phyloP scores from a whole-genome alignment of 345 rosid genomes.

The Geranium brycei region DNA sequence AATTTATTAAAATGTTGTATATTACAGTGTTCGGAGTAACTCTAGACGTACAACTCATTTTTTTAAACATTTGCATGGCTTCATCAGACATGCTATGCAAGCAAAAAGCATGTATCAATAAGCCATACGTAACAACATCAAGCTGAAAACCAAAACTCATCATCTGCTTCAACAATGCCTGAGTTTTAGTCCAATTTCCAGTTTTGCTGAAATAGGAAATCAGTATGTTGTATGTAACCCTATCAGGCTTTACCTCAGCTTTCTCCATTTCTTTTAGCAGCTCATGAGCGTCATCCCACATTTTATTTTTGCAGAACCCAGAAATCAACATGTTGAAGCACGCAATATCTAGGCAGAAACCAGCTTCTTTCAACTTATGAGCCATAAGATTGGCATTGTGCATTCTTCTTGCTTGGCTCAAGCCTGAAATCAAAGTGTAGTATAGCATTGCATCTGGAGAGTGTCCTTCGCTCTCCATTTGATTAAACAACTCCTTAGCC shows the following conservation, averaged over 20 bases:
- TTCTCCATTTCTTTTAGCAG: conserved; percentile 52
- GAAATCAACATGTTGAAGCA: conserved; percentile 56
- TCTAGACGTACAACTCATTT: conserved; percentile 32
- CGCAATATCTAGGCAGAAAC: conserved; percentile 39
- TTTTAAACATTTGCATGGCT: conserved; percentile 53
- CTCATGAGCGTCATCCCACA: conserved; percentile 37
- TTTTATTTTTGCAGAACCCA: conserved; percentile 48
- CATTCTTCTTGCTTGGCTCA: conserved; percentile 52
- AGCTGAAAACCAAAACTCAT: conserved; percentile 35
- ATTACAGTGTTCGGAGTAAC: conserved; percentile 48
- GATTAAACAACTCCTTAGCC: conserved; percentile 42
- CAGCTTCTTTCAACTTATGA: conserved; percentile 38
- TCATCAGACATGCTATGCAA: conserved; percentile 29
- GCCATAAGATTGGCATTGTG: conserved; percentile 32
- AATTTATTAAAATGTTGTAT: conserved; percentile 58
- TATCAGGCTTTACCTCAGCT: conserved; percentile 39
- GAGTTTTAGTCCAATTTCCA: conserved; percentile 31
- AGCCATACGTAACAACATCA: conserved; percentile 45
- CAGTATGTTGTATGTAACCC: conserved; percentile 49
- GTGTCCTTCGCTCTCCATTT: conserved; percentile 36
- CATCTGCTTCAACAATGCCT: conserved; percentile 39
- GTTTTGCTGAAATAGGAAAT: conserved; percentile 36
- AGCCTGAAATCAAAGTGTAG: conserved; percentile 48
- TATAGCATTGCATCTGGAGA: conserved; percentile 50
- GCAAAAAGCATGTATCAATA: conserved; percentile 53